Percentiles rank a stretch among this genome's conserved stretches.
Evolutionary conservation across 495 filamentous ascomycete species (phyloP).

Genomic region (Penicillium antarcticum): DNA sequence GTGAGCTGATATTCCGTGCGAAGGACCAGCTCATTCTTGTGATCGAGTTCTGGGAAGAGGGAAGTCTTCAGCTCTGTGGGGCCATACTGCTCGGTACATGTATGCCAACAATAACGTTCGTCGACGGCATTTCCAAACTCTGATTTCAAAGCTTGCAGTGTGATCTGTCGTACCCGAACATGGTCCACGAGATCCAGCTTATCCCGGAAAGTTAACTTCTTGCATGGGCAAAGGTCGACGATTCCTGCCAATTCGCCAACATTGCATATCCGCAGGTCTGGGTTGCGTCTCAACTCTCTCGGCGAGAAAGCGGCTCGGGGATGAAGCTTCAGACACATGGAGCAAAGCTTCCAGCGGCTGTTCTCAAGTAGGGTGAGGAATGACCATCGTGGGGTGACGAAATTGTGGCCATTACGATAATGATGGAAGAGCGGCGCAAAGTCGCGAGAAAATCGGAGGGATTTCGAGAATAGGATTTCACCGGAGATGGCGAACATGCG

Average conservation of each 20-base stretch:
- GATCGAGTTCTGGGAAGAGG: constrained; percentile 38
- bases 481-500: constrained; percentile 39
- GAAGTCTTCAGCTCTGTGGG: constrained; percentile 35
- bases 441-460: constrained; percentile 41
- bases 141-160: constrained; percentile 23
- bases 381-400: constrained; percentile 40
- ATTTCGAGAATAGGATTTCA: constrained; percentile 31
- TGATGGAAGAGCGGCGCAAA: constrained; percentile 47
- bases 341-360: constrained; percentile 38
- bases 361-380: constrained; percentile 41
- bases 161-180: constrained; percentile 30
- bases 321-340: constrained; percentile 44
- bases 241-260: constrained; percentile 41
- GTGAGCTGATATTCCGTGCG: constrained; percentile 42
- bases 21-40: constrained; percentile 30
- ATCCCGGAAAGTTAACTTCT: constrained; percentile 44
- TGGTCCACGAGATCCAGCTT: constrained; percentile 38
- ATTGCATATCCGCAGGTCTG: constrained; percentile 37
- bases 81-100: constrained; percentile 42
- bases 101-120: constrained; percentile 44
- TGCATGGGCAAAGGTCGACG: constrained; percentile 47
- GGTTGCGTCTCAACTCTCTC: constrained; percentile 34
- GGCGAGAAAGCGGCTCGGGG: constrained; percentile 34
- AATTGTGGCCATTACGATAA: constrained; percentile 41
- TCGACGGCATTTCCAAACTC: constrained; percentile 29